These are phyloP conservation scores for Chrysosporium queenslandicum DNA, from an alignment of 2,329 filamentous ascomycete genomes.

Conservation along the genomic window DNA sequence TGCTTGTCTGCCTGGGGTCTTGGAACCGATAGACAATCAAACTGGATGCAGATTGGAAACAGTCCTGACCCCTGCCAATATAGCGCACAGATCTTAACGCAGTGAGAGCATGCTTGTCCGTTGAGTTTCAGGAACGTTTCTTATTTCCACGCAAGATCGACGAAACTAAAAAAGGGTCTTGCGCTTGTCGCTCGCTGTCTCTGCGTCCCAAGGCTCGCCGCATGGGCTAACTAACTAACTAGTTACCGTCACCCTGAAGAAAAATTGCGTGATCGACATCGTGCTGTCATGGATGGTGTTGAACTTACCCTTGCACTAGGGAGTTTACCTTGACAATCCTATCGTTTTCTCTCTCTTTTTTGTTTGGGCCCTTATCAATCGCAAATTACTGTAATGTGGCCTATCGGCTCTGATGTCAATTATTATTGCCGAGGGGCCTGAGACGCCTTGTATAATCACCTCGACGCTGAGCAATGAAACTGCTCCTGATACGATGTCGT, in stretches of 20 bases:
- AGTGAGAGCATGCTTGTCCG: neutral
- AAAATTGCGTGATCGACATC: slow-evolving; percentile 14
- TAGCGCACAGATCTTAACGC: neutral
- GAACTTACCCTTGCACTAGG: no score
- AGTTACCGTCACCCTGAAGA: slow-evolving; percentile 8
- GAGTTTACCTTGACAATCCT: no score
- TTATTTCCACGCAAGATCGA: slow-evolving; percentile 12
- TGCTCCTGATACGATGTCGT: slow-evolving; percentile 6
- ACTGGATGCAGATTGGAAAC: neutral
- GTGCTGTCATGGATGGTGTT: neutral
- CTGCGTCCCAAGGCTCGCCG: neutral
- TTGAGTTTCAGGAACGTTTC: slow-evolving; percentile 13
- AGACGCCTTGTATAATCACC: slow-evolving; percentile 2
- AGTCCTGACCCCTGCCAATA: neutral
- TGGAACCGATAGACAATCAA: neutral
- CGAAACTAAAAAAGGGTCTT: neutral
- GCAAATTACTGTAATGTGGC: no score
- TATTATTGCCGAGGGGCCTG: slow-evolving; percentile 5
- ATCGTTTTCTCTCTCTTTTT: neutral
- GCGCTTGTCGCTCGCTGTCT: no score
- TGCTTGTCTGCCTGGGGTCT: neutral
- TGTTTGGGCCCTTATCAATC: neutral
- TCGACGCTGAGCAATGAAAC: slow-evolving; percentile 1
- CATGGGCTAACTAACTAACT: neutral
- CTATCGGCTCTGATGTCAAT: neutral